Conservation (phyloP, 768 basidiomycete genomes). For the Psilocybe cubensis region DNA sequence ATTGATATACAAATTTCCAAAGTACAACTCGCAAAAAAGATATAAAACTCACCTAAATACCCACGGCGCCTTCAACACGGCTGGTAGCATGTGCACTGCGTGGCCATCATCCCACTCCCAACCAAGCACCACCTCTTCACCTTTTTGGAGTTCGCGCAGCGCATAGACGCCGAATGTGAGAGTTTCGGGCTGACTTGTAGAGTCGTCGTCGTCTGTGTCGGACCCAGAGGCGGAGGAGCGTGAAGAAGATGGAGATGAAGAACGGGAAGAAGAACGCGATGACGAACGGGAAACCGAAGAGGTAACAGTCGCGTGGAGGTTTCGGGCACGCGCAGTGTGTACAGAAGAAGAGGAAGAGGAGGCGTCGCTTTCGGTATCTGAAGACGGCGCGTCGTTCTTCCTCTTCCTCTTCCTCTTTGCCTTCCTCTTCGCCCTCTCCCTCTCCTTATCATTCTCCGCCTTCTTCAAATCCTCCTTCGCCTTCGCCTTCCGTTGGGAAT, state of each 20-base stretch:
- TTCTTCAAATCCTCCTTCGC: conserved; percentile 13
- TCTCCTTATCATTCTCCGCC: conserved; percentile 15
- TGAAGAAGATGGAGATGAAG: no score
- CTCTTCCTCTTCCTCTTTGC: conserved; percentile 11
- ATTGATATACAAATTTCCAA: no score
- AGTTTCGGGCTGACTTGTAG: no score
- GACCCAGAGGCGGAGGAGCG: no score
- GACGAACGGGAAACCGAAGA: no score
- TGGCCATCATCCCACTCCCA: conserved; percentile 99
- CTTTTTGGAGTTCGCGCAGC: conserved; percentile 66
- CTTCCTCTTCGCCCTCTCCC: conserved; percentile 10
- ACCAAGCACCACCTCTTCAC: conserved; percentile 86
- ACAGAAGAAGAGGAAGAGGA: no score
- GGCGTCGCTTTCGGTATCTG: no score
- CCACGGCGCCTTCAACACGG: conserved; percentile 59
- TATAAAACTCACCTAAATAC: conserved; percentile 56
- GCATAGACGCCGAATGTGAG: conserved; percentile 85
- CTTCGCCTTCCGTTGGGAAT: conserved; percentile 9
- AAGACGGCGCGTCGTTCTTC: no score
- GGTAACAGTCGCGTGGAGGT: no score
- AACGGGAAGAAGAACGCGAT: no score
- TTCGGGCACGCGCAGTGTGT: no score
- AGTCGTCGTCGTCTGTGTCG: conserved; percentile 21
- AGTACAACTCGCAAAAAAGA: conserved; percentile 18
- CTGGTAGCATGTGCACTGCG: conserved; percentile 78